Evolutionary conservation across 2,329 filamentous ascomycete species (phyloP).

Genomic region (Scedosporium dehoogii): DNA sequence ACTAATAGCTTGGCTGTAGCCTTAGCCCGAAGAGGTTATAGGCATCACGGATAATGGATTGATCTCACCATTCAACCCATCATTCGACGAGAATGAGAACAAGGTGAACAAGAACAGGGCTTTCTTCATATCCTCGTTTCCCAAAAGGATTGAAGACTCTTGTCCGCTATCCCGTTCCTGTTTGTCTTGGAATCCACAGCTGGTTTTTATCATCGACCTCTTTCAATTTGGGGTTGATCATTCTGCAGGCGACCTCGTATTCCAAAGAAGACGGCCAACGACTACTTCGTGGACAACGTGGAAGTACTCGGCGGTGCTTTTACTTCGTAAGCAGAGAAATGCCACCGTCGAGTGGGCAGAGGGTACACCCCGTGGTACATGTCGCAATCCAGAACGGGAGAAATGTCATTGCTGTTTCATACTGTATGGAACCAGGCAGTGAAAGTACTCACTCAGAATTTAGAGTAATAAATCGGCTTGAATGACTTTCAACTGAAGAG

Average conservation of each 20-base stretch:
- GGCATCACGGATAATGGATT: no score
- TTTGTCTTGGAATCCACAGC: not conserved
- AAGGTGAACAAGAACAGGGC: no score
- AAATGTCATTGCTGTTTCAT: not conserved
- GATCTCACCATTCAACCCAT: no score
- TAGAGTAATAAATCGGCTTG: not conserved
- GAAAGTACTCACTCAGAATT: not conserved
- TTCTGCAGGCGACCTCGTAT: constrained; percentile 5
- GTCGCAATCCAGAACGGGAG: not conserved
- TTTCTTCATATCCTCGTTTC: not conserved
- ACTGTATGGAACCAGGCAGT: not conserved
- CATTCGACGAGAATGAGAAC: no score
- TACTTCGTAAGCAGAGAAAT: not conserved
- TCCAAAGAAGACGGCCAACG: not conserved
- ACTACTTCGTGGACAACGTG: not conserved
- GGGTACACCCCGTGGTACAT: not conserved
- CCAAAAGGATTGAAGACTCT: not conserved
- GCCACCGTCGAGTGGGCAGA: not conserved
- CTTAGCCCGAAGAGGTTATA: not conserved
- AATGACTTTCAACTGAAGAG: not conserved
- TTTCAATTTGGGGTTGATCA: not conserved
- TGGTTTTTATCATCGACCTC: not conserved
- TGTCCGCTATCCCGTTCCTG: not conserved
- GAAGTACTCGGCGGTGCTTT: no score
- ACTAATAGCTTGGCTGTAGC: not conserved